A percentile compares a stretch with the other conserved stretches of the same genome.
These are phyloP conservation scores for Solanum virginianum DNA, from an alignment of 257 asterid species.

Conservation along the genomic window DNA sequence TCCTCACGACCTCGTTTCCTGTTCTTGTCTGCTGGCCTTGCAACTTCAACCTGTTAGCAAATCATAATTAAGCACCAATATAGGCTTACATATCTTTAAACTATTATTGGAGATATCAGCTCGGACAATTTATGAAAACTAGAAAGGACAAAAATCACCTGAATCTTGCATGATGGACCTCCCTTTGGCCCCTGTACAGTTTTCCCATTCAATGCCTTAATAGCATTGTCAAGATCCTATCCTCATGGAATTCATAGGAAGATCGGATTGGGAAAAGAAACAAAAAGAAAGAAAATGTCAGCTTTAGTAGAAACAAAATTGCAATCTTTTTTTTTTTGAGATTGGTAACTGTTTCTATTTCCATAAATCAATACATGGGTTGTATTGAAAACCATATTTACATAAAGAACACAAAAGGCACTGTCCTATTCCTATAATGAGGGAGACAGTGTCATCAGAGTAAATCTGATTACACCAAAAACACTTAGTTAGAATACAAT, in stretches of 20 bases:
- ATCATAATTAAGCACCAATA: background rate
- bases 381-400: too few species aligned
- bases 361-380: too few species aligned
- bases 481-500: too few species aligned
- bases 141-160: conserved; percentile 30
- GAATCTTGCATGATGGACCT: conserved; percentile 42
- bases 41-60: conserved; percentile 75
- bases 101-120: background rate
- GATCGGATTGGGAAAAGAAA: background rate
- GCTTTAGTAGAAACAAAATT: background rate
- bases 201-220: conserved; percentile 53
- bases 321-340: background rate
- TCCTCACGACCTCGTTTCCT: conserved; percentile 68
- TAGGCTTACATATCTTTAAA: background rate
- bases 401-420: too few species aligned
- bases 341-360: too few species aligned
- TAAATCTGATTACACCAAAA: too few species aligned
- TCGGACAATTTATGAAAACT: background rate
- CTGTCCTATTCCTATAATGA: too few species aligned
- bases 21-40: conserved; percentile 63
- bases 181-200: conserved; percentile 53
- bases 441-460: too few species aligned
- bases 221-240: conserved; percentile 78
- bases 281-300: background rate
- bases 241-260: conserved; percentile 5